Conservation (phyloP, 768 basidiomycete genomes). For the Leccinum subgranulosum region DNA sequence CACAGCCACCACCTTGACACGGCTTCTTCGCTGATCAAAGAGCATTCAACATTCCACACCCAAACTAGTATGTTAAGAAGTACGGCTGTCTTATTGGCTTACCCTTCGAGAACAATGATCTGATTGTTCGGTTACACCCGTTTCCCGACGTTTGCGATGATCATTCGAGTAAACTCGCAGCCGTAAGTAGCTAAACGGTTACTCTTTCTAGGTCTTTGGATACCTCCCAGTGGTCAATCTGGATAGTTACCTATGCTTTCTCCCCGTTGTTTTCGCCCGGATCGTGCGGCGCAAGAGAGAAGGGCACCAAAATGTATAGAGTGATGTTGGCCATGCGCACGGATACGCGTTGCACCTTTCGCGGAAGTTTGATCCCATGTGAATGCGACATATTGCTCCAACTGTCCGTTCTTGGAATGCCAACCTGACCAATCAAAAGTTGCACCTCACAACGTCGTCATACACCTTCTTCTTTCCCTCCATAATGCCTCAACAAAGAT, state of each 20-base stretch:
- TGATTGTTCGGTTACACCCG: constrained; percentile 12
- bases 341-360: constrained; percentile 18
- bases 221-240: constrained; percentile 6
- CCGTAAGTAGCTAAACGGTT: constrained; percentile 20
- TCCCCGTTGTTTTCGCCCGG: constrained; percentile 25
- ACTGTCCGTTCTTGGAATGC: constrained; percentile 14
- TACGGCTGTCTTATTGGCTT: constrained; percentile 17
- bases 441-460: constrained; percentile 2
- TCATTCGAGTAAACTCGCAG: background rate
- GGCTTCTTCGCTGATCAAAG: constrained; percentile 23
- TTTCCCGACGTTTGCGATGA: constrained; percentile 8
- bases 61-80: constrained; percentile 21
- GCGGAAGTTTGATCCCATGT: constrained; percentile 22
- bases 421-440: constrained; percentile 16
- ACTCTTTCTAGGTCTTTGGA: constrained; percentile 13
- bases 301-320: constrained; percentile 25
- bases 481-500: constrained; percentile 45
- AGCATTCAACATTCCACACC: constrained; percentile 14
- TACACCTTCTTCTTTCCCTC: constrained; percentile 11
- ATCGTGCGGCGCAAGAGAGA: constrained; percentile 27
- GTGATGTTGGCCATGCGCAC: constrained; percentile 13
- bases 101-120: constrained; percentile 11
- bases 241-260: constrained; percentile 6
- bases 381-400: constrained; percentile 20
- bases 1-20: background rate